phyloP scores from a whole-genome alignment of 2,329 filamentous ascomycete species.

The Phaeophleospora eucalypticola region DNA sequence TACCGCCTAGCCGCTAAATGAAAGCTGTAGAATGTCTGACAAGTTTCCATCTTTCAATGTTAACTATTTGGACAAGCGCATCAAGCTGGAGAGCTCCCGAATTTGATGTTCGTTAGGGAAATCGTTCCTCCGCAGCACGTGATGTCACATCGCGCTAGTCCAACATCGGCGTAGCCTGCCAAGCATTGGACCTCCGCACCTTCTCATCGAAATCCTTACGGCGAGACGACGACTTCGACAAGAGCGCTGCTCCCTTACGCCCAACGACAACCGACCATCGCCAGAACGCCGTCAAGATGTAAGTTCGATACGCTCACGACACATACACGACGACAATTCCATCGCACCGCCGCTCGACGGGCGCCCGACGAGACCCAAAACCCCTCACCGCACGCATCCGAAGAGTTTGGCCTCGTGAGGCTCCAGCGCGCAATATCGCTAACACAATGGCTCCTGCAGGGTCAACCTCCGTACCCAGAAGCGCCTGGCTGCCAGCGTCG shows the following conservation, averaged over 20 bases:
- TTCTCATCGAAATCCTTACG: not conserved
- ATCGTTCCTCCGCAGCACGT: not conserved
- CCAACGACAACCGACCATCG: slow-evolving; percentile 7
- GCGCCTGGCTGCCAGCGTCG: slow-evolving; percentile 97
- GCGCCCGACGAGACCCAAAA: not conserved
- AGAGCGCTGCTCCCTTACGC: not conserved
- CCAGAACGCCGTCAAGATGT: slow-evolving; percentile 11
- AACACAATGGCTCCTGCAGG: slow-evolving; percentile 54
- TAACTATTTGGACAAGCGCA: no score
- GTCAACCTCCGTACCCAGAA: slow-evolving; percentile 99
- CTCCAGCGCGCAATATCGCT: slow-evolving; percentile 13
- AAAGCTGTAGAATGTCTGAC: no score
- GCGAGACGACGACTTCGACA: not conserved
- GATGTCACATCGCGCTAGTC: not conserved
- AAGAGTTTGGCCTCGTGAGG: not conserved
- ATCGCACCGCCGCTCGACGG: not conserved
- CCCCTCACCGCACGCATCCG: slow-evolving; percentile 2
- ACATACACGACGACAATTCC: not conserved
- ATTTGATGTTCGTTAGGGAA: no score
- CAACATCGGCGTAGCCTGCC: not conserved
- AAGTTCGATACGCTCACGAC: not conserved
- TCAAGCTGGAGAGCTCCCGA: no score
- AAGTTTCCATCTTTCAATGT: no score
- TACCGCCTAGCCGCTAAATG: no score
- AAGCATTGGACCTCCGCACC: not conserved